Conservation (phyloP, 2,329 filamentous ascomycete species). For the Orbilia ellipsospora region DNA sequence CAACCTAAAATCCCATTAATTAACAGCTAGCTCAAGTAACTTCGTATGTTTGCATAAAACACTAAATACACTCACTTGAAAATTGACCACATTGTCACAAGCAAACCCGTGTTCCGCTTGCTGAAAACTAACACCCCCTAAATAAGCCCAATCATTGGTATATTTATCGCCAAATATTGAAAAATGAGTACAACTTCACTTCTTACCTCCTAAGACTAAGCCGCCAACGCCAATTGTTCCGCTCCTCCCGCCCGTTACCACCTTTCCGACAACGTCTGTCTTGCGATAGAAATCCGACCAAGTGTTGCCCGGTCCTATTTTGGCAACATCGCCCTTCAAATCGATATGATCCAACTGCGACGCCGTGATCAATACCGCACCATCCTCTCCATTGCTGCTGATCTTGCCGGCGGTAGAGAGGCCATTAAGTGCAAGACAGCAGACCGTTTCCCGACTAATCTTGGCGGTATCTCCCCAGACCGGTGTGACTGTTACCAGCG, state of each 20-base stretch:
- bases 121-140: constrained; percentile 67
- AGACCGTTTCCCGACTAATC: constrained; percentile 6
- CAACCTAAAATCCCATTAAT: constrained; percentile 59
- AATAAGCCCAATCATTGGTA: not conserved
- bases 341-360: constrained; percentile 62
- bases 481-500: not conserved
- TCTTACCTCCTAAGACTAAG: constrained; percentile 63
- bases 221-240: constrained; percentile 65
- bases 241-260: constrained; percentile 65
- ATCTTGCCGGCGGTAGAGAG: not conserved
- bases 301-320: constrained; percentile 65
- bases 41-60: too few species aligned
- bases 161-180: not conserved
- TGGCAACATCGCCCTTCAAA: constrained; percentile 61
- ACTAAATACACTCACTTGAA: constrained; percentile 60
- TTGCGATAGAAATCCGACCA: constrained; percentile 65
- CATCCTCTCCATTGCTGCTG: constrained; percentile 67
- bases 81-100: constrained; percentile 65
- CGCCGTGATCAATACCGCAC: constrained; percentile 67
- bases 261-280: constrained; percentile 63
- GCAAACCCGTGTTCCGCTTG: constrained; percentile 66
- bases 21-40: too few species aligned
- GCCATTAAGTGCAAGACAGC: constrained; percentile 19
- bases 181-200: not conserved
- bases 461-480: not conserved